Evolutionary conservation across 106 monocot genomes (phyloP).

Genomic region (Acanthochlamys bracteata): DNA sequence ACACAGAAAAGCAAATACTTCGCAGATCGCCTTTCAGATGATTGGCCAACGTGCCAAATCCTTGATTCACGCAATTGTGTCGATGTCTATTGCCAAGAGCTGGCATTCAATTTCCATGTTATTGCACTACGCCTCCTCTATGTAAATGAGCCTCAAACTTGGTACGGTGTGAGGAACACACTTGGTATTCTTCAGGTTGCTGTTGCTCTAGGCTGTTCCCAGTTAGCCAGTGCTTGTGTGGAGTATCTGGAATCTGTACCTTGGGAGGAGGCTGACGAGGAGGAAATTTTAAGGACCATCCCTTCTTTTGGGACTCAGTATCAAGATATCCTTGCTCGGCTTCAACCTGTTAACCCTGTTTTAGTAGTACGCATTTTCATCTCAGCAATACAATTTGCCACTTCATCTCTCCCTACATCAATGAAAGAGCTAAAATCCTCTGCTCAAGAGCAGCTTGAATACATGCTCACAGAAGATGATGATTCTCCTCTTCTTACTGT

Average conservation of each 20-base stretch:
- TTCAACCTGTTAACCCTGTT: conserved; percentile 43
- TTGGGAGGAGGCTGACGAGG: conserved; percentile 90
- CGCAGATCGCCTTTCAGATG: conserved; percentile 71
- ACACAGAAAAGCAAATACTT: conserved; percentile 71
- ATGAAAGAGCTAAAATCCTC: conserved; percentile 50
- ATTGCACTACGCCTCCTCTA: conserved; percentile 63
- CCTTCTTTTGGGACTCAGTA: conserved; percentile 49
- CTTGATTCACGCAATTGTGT: conserved; percentile 78
- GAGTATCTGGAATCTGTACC: conserved; percentile 77
- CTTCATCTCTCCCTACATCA: conserved; percentile 31
- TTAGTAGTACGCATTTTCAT: conserved; percentile 37
- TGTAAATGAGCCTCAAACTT: conserved; percentile 30
- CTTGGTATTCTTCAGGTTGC: conserved; percentile 79
- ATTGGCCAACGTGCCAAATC: conserved; percentile 87
- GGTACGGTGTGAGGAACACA: conserved; percentile 56
- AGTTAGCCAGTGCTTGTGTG: conserved; percentile 38
- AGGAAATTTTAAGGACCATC: conserved; percentile 60
- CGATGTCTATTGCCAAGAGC: conserved; percentile 65
- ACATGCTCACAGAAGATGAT: conserved; percentile 85
- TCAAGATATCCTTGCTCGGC: conserved; percentile 49
- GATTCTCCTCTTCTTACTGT: conserved; percentile 49
- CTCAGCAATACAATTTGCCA: conserved; percentile 54
- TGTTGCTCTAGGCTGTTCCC: conserved; percentile 46
- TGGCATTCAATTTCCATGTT: conserved; percentile 63
- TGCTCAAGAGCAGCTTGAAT: conserved; percentile 80